These are phyloP conservation scores for Tolypocladium paradoxum DNA, from an alignment of 2,329 filamentous ascomycete genomes.

Conservation along the genomic window DNA sequence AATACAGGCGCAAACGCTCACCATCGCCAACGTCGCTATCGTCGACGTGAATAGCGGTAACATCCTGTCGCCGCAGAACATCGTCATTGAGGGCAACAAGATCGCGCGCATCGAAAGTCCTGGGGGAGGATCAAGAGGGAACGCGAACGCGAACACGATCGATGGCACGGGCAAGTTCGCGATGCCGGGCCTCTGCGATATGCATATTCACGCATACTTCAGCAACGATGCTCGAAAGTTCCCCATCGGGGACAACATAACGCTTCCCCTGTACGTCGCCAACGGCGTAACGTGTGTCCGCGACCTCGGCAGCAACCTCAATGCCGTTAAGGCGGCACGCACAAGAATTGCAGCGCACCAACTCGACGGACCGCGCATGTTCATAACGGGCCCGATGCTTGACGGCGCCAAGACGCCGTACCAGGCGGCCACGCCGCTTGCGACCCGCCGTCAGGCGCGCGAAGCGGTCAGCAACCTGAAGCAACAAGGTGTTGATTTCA, in stretches of 20 bases:
- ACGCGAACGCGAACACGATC: not conserved
- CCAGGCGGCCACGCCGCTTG: not conserved
- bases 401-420: not conserved
- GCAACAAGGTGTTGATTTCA: not conserved
- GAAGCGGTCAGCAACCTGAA: not conserved
- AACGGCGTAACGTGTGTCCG: not conserved
- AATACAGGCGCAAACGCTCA: not conserved
- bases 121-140: not conserved
- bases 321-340: not conserved
- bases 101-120: not conserved
- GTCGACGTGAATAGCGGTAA: not conserved
- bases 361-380: not conserved
- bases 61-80: not conserved
- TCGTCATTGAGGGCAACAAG: not conserved
- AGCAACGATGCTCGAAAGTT: not conserved
- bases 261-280: not conserved
- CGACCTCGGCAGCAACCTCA: not conserved
- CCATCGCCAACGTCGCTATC: not conserved
- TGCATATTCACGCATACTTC: conserved; percentile 1
- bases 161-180: not conserved
- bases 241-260: not conserved
- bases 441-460: not conserved
- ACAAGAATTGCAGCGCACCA: not conserved
- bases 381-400: not conserved
- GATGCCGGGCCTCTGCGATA: not conserved